Base-by-base conservation (phyloP, 164 flowering plant species). In the Echeveria elegans region DNA sequence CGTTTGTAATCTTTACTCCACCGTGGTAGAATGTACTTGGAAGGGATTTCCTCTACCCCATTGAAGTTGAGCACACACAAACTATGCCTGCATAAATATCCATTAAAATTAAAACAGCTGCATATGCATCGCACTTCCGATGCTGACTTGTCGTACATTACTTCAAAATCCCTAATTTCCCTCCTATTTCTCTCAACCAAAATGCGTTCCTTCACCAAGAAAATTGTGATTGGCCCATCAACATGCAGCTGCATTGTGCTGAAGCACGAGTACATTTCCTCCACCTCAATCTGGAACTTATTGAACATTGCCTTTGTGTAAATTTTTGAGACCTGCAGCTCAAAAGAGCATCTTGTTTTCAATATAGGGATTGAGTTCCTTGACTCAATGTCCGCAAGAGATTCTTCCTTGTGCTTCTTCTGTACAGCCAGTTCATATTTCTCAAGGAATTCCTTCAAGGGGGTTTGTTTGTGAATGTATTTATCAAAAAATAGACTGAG, bases 401-500 rank as follows among this genome's bases (percentile, higher is more conserved):
- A 41, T 66, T 85, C 89, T 59, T 77, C 83, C 72, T 78, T 78
- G 75, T 76, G 78, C 71, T 79, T 85, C 71, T 80, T 79, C 26
- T 80, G 79, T 14, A 88, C 52, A 23, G 82, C 90, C 18, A 77
- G 53, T 52, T 85, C 90, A 71, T 82, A 89, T 66, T 80, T 80
- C 63, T 78, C 86, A 29, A 85, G 82, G 77, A 82, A 86, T 74
- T 83, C 86, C 73, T 82, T 86, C 67, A 89, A 71, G 41, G 91
- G 82, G 45, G 84, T 85, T 67, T 84, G 83, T 65, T 74, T 80
- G 70, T 84, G 83, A 50, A 87, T 70, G 48, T 78, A 82, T 19
- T 73, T 81, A 56, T 84, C 86, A 68, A 86, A 89, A 74, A 85
- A 84, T 11, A 85, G 68, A 69, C 48, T 71, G 48, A 82, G 37